A percentile compares a stretch with the other conserved stretches of the same genome.
Evolutionary conservation across 2,329 filamentous ascomycete genomes (phyloP).

Genomic region (Tetracladium maxilliforme): DNA sequence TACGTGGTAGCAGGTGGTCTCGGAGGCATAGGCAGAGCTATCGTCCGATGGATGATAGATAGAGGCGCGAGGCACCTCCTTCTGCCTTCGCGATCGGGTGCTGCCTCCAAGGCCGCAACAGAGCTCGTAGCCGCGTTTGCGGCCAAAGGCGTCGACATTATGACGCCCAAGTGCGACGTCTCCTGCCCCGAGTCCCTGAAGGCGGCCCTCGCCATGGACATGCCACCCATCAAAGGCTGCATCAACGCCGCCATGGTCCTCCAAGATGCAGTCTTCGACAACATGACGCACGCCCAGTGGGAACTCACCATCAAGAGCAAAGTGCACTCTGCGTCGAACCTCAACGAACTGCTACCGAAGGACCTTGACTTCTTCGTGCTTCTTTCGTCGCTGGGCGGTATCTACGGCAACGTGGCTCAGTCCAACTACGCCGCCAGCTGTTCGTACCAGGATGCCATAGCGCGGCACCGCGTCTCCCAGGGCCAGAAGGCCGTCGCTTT

Average conservation of each 20-base stretch:
- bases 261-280: slow-evolving; percentile 12
- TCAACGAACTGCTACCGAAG: slow-evolving; percentile 11
- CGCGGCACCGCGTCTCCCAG: slow-evolving; percentile 4
- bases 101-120: slow-evolving; percentile 5
- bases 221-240: slow-evolving; percentile 1
- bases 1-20: slow-evolving; percentile 11
- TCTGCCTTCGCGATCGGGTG: slow-evolving; percentile 13
- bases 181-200: slow-evolving; percentile 4
- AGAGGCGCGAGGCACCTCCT: slow-evolving; percentile 13
- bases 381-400: slow-evolving; percentile 18
- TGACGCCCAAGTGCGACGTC: slow-evolving; percentile 11
- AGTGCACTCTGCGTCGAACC: slow-evolving; percentile 18
- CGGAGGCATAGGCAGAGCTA: slow-evolving; percentile 10
- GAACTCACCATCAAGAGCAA: slow-evolving; percentile 16
- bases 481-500: slow-evolving; percentile 6
- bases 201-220: slow-evolving; percentile 2
- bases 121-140: slow-evolving; percentile 8
- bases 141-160: slow-evolving; percentile 5
- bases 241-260: neutral
- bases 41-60: slow-evolving; percentile 10
- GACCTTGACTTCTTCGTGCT: slow-evolving; percentile 23
- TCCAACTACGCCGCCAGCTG: slow-evolving; percentile 18
- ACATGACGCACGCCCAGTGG: slow-evolving; percentile 19
- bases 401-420: slow-evolving; percentile 15
- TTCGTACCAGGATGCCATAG: slow-evolving; percentile 14